A percentile compares a stretch with the other conserved stretches of the same genome.
Evolutionary conservation across 2,329 filamentous ascomycete species (phyloP).

Genomic region (Torrubiellomyces zombiae): DNA sequence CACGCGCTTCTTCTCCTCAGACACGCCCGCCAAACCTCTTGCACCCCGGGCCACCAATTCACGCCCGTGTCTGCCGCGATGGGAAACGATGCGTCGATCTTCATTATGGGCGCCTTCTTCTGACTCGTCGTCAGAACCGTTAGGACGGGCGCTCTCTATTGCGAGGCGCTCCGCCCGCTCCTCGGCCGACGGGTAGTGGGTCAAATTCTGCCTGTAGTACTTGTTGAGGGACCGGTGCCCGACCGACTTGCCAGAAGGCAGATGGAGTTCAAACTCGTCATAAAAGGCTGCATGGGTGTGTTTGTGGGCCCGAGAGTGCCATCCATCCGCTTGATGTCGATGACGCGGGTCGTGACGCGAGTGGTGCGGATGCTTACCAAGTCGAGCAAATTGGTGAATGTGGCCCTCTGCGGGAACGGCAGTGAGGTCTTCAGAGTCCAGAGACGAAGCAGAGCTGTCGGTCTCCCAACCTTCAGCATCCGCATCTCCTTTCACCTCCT

Average conservation of each 20-base stretch:
- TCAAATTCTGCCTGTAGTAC: conserved; percentile 88
- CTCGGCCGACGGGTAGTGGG: conserved; percentile 62
- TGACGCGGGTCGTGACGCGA: conserved; percentile 52
- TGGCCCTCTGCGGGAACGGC: conserved; percentile 61
- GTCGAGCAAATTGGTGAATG: conserved; percentile 53
- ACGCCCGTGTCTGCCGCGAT: conserved; percentile 23
- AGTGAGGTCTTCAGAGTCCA: conserved; percentile 71
- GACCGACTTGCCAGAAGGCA: conserved; percentile 76
- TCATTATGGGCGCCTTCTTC: conserved; percentile 18
- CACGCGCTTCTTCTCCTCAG: conserved; percentile 56
- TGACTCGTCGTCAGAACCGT: conserved; percentile 18
- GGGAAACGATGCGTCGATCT: conserved; percentile 6
- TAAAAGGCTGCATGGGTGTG: conserved; percentile 62
- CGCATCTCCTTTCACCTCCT: conserved; percentile 31
- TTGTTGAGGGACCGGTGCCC: conserved; percentile 76
- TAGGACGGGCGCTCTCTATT: conserved; percentile 27
- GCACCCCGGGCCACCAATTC: conserved; percentile 51
- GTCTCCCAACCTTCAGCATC: conserved; percentile 84
- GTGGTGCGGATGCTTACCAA: conserved; percentile 61
- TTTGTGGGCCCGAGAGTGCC: conserved; percentile 70
- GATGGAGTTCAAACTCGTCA: conserved; percentile 84
- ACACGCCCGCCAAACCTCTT: conserved; percentile 63
- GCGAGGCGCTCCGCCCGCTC: conserved; percentile 56
- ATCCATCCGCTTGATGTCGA: conserved; percentile 61
- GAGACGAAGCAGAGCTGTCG: conserved; percentile 75